These are phyloP conservation scores for Cladosporium sp. DNA, from an alignment of 2,329 filamentous ascomycete species.

Conservation along the genomic window DNA sequence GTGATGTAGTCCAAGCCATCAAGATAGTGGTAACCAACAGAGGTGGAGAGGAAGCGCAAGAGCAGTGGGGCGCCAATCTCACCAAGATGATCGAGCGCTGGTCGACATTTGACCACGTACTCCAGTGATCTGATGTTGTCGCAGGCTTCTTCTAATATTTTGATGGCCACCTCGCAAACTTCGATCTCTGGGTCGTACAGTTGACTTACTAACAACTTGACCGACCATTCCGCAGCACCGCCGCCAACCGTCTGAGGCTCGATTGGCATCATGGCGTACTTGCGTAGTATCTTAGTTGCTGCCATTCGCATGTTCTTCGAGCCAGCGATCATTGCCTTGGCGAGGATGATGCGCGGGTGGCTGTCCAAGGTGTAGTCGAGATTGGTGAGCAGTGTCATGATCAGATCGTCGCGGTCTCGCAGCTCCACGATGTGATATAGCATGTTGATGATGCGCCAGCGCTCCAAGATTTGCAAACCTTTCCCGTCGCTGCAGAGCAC, in stretches of 20 bases:
- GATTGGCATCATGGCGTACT: conserved; percentile 70
- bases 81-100: conserved; percentile 89
- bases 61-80: conserved; percentile 94
- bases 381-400: conserved; percentile 82
- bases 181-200: conserved; percentile 96
- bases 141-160: conserved; percentile 95
- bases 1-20: conserved; percentile 98
- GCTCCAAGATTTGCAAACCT: conserved; percentile 85
- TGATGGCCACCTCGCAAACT: conserved; percentile 93
- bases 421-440: conserved; percentile 97
- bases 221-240: conserved; percentile 88
- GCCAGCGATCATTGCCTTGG: conserved; percentile 88
- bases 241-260: conserved; percentile 42
- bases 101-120: conserved; percentile 94
- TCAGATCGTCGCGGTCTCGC: conserved; percentile 84
- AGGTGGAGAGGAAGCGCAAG: conserved; percentile 89
- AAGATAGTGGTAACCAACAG: conserved; percentile 95
- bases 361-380: conserved; percentile 86
- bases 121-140: conserved; percentile 89
- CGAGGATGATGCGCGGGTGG: conserved; percentile 87
- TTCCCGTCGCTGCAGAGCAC: conserved; percentile 78
- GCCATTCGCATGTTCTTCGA: conserved; percentile 90
- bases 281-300: conserved; percentile 80
- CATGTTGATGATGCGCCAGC: conserved; percentile 99
- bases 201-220: conserved; percentile 94